Evolutionary conservation across 2,329 filamentous ascomycete species (phyloP).

Genomic region (Pseudogymnoascus sp.): DNA sequence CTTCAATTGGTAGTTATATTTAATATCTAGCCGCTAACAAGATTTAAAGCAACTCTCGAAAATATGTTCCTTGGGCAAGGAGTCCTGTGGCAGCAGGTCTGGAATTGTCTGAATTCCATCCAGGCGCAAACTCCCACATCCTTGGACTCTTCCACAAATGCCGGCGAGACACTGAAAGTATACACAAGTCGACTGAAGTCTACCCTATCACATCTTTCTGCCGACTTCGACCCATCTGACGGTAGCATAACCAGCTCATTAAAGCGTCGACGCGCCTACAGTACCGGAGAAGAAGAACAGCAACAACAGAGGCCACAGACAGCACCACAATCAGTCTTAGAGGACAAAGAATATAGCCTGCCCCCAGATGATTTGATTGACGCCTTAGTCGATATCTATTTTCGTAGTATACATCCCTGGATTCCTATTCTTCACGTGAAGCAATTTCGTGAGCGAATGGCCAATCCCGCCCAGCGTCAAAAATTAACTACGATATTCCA

Average conservation of each 20-base stretch:
- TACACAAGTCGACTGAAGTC: conserved; percentile 19
- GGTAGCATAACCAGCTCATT: conserved; percentile 13
- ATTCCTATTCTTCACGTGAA: conserved; percentile 28
- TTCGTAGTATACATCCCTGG: conserved; percentile 27
- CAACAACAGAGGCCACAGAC: neutral
- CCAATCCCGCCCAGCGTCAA: conserved; percentile 13
- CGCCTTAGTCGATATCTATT: conserved; percentile 26
- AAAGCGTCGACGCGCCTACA: conserved; percentile 11
- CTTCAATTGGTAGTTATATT: neutral
- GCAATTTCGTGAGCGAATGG: conserved; percentile 24
- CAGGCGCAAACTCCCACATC: neutral
- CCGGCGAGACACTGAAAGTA: conserved; percentile 9
- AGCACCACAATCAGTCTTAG: neutral
- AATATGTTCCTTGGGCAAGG: conserved; percentile 20
- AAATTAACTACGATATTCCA: conserved; percentile 22
- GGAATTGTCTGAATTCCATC: conserved; percentile 14
- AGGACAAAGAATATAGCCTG: conserved; percentile 3
- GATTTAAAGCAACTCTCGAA: conserved; percentile 12
- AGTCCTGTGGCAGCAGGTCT: conserved; percentile 18
- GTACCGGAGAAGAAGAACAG: neutral
- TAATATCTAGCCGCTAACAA: conserved; percentile 13
- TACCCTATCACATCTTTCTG: conserved; percentile 17
- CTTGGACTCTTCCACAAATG: neutral
- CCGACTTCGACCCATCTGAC: conserved; percentile 17
- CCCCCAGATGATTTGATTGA: conserved; percentile 21